Percentiles rank a stretch among this genome's conserved stretches.
phyloP scores from a whole-genome alignment of 1,284 basidiomycete genomes.

The Nidula niveotomentosa region DNA sequence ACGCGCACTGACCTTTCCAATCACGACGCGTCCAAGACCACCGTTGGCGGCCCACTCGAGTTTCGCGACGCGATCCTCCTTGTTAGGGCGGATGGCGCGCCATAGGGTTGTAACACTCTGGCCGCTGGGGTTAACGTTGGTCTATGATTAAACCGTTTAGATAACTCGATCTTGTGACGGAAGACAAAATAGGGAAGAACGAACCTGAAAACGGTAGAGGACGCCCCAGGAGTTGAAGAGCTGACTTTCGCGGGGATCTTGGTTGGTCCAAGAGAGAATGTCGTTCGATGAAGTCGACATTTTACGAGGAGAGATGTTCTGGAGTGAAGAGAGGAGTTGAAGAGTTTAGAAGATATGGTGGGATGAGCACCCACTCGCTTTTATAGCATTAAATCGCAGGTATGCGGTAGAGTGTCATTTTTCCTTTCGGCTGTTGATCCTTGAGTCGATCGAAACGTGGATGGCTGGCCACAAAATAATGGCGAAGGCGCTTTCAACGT shows the following conservation, averaged over 20 bases:
- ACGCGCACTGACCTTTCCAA: slow-evolving; percentile 63
- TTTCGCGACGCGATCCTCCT: slow-evolving; percentile 81
- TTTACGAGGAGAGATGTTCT: slow-evolving; percentile 13
- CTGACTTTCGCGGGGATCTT: slow-evolving; percentile 78
- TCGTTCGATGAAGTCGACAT: slow-evolving; percentile 64
- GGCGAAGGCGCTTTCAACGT: slow-evolving; percentile 70
- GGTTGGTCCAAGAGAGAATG: slow-evolving; percentile 81
- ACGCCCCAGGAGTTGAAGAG: slow-evolving; percentile 80
- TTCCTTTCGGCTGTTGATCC: slow-evolving; percentile 48
- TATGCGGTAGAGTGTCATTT: slow-evolving; percentile 29
- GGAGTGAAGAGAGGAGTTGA: slow-evolving; percentile 24
- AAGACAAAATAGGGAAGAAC: slow-evolving; percentile 9
- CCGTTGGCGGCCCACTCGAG: slow-evolving; percentile 81
- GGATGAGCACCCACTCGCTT: slow-evolving; percentile 17
- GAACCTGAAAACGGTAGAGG: slow-evolving; percentile 78
- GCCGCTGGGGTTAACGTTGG: slow-evolving; percentile 58
- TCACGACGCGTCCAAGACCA: slow-evolving; percentile 76
- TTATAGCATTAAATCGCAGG: slow-evolving; percentile 29
- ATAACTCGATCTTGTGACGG: not conserved
- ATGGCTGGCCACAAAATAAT: slow-evolving; percentile 64
- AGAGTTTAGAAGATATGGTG: slow-evolving; percentile 19
- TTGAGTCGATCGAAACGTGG: slow-evolving; percentile 77
- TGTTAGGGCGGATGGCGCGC: slow-evolving; percentile 74
- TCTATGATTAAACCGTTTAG: slow-evolving; percentile 35
- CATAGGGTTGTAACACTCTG: slow-evolving; percentile 73